Base-by-base conservation (phyloP, 257 asterid genomes). In the Ilex asprella region DNA sequence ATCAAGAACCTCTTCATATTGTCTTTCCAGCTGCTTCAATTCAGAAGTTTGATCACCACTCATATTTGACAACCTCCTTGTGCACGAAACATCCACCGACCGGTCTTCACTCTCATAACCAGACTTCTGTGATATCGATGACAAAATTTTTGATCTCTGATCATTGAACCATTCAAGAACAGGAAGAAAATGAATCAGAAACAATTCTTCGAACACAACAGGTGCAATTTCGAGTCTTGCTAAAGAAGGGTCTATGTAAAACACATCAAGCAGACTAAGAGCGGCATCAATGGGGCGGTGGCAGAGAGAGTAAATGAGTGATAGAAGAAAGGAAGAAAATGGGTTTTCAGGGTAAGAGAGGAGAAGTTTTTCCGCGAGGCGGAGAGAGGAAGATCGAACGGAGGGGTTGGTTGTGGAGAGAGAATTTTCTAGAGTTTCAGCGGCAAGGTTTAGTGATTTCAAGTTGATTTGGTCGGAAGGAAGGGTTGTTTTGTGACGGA, bases 211-310 rank as follows among this genome's bases (percentile, higher is more conserved):
- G 56, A 86, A 86, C 73, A 88, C 55, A 16, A 44, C 47, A 0
- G 92, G 95, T 2, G 92, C 88, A 21, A 86, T 77, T 16, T 88
- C 96, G 11, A 60, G 58, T 30, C 96, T 74, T 4, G 83, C 75
- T 29, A 84, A 41, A 0, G 78, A 72, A 13, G 96, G 93, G 57
- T 77, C 79, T 1, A 64, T 7, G 0, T 67, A 59, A 16, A 88
- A 86, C 12, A 81, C 63, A 21, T 76, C 78, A 4, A 88, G 81
- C 2, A 88, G 81, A 55, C 66, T 21, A 16, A 74, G 39, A 5
- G 88, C 62, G 0, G 96, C 95, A 13, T 77, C 86, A 14, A 60
- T 6, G 1, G 73, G 63, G 27, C 84, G 83, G 61, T 68, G 49
- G 63, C 67, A 64, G 32, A 82, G 69, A 3, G 80, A 35, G 71